Conservation (phyloP, 208 protist genomes). For the Trypanosoma scelopori region DNA sequence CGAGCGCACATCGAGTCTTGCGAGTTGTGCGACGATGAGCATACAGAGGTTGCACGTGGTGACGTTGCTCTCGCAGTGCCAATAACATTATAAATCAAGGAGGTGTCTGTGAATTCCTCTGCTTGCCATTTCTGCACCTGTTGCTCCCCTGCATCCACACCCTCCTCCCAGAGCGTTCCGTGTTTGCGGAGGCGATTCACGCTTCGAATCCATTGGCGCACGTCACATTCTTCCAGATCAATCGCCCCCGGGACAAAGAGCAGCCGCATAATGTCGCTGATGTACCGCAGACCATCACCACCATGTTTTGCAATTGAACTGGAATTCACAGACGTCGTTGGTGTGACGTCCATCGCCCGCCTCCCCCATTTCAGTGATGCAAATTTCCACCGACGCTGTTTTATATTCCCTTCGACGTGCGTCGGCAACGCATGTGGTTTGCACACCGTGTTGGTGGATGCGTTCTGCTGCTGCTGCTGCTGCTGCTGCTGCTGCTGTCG, state of each 20-base stretch:
- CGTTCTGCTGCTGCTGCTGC: neutral
- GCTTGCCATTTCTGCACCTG: neutral
- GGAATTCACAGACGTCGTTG: neutral
- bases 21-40: too few relatives aligned
- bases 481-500: neutral
- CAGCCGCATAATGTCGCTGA: slow-evolving; percentile 19
- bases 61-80: too few relatives aligned
- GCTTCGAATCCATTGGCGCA: slow-evolving; percentile 20
- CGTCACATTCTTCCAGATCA: slow-evolving; percentile 19
- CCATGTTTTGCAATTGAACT: neutral
- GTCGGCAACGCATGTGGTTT: too few relatives aligned
- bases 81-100: too few relatives aligned
- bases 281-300: slow-evolving; percentile 6
- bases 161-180: slow-evolving; percentile 1
- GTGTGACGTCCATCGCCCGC: too few relatives aligned
- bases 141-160: neutral
- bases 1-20: too few relatives aligned
- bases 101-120: neutral
- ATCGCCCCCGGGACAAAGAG: slow-evolving; percentile 17
- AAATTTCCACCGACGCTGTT: too few relatives aligned
- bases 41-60: too few relatives aligned
- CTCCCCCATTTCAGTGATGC: too few relatives aligned
- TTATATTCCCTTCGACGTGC: too few relatives aligned
- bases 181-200: slow-evolving; percentile 16
- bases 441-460: neutral